These are phyloP conservation scores for Trichoderma koningii DNA, from an alignment of 2,329 filamentous ascomycete genomes.

Conservation along the genomic window DNA sequence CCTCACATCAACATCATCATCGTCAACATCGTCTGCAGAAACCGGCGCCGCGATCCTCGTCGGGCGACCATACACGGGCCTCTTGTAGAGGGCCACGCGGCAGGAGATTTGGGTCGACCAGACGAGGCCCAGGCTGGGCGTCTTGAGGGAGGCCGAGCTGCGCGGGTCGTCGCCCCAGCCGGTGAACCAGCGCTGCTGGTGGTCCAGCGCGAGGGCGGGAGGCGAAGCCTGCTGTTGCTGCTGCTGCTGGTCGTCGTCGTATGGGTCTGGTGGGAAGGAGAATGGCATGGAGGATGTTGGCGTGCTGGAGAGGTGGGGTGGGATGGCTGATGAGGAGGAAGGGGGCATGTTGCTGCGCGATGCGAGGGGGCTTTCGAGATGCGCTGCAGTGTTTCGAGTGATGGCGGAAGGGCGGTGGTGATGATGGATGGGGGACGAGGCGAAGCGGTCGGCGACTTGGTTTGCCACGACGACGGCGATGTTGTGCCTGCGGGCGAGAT, in stretches of 20 bases:
- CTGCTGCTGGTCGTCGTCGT: slow-evolving; percentile 29
- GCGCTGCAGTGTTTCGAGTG: not conserved
- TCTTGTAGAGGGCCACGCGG: slow-evolving; percentile 78
- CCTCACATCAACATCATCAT: slow-evolving; percentile 44
- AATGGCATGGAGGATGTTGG: slow-evolving; percentile 44
- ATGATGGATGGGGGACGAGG: slow-evolving; percentile 28
- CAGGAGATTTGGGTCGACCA: slow-evolving; percentile 89
- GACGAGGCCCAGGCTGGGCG: slow-evolving; percentile 80
- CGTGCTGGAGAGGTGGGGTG: slow-evolving; percentile 37
- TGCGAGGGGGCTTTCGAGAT: slow-evolving; percentile 52
- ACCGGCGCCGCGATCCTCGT: slow-evolving; percentile 41
- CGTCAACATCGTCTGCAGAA: slow-evolving; percentile 43
- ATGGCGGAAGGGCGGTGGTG: not conserved
- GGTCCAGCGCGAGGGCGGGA: slow-evolving; percentile 70
- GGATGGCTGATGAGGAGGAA: slow-evolving; percentile 35
- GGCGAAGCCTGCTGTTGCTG: slow-evolving; percentile 37
- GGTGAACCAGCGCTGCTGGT: slow-evolving; percentile 93
- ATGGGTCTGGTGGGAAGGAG: slow-evolving; percentile 33
- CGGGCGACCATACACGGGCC: slow-evolving; percentile 55
- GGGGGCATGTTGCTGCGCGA: slow-evolving; percentile 47
- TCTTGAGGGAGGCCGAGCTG: slow-evolving; percentile 63
- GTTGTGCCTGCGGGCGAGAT: slow-evolving; percentile 71
- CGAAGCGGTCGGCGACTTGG: slow-evolving; percentile 89
- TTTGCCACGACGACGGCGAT: slow-evolving; percentile 91
- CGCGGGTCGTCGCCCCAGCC: slow-evolving; percentile 80